A percentile compares a stretch with the other conserved stretches of the same genome.
These are phyloP conservation scores for Triangularia setosa DNA, from an alignment of 2,329 filamentous ascomycete genomes.

Conservation along the genomic window DNA sequence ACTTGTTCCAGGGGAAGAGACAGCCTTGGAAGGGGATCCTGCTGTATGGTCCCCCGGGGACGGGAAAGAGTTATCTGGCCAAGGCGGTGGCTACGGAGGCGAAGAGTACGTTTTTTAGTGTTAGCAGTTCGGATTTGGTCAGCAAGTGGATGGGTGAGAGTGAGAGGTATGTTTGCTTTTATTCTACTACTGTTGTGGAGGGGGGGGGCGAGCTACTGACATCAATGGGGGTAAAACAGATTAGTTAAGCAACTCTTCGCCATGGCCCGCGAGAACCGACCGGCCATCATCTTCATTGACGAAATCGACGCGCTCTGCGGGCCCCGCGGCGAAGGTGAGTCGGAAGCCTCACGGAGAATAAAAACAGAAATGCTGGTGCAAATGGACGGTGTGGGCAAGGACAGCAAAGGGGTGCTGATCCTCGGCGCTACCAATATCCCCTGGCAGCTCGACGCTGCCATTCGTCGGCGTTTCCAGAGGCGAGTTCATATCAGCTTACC, in stretches of 20 bases:
- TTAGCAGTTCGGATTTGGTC: conserved; percentile 93
- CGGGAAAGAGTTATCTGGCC: conserved; percentile 94
- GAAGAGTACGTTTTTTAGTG: conserved; percentile 98
- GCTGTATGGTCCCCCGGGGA: conserved; percentile 92
- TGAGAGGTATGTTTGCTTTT: conserved; percentile 64
- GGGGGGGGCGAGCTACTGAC: conserved; percentile 26
- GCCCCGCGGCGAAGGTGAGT: conserved; percentile 89
- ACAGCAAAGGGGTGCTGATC: conserved; percentile 89
- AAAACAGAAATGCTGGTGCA: conserved; percentile 98
- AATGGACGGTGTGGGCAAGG: conserved; percentile 98
- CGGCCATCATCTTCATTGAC: conserved; percentile 97
- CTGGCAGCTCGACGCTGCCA: conserved; percentile 96
- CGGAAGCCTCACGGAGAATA: conserved; percentile 93
- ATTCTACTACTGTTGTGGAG: background rate
- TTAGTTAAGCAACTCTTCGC: conserved; percentile 95
- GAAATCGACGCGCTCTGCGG: conserved; percentile 96
- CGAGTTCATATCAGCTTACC: conserved; percentile 94
- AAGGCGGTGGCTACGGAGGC: conserved; percentile 98
- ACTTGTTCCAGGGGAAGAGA: conserved; percentile 90
- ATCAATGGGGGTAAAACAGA: conserved; percentile 41
- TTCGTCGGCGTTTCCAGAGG: conserved; percentile 91
- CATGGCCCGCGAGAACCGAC: conserved; percentile 97
- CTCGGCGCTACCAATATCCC: conserved; percentile 97
- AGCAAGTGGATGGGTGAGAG: conserved; percentile 99
- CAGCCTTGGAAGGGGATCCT: conserved; percentile 98